Evolutionary conservation across 352 stramenopile species (phyloP), one percentile per base, ranked within the genome.

Genomic region (Globisporangium acanthophoron): DNA sequence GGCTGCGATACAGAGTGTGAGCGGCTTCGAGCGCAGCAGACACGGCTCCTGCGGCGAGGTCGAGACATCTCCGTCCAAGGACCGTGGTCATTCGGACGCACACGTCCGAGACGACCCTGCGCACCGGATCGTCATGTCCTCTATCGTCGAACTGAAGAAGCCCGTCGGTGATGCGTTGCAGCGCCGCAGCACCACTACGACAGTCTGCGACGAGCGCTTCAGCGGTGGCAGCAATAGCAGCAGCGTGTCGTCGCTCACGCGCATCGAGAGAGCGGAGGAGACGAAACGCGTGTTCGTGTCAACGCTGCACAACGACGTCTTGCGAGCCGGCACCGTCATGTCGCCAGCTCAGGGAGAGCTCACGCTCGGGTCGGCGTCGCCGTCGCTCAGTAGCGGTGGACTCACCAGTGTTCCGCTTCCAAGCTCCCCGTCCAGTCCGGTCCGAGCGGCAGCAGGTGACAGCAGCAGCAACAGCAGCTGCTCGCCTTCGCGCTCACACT

Each of bases 261-360:
- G 73, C 1, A 58, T 47, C 1, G 64, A 78, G 35, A 89, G 76
- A 27, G 61, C 73, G 21, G 73, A 89, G 31, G 79, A 89, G 58
- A 81, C 65, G 15, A 73, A 78, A 21, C 73, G 87, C 35, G 41
- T 85, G 24, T 87, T 89, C 53, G 64, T 87, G 0, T 59, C 66
- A 18, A 75, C 72, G 15, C 45, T 61, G 2, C 45, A 18, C 9
- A 60, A 57, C 44, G 58, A 48, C 52, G 3, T 35, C 1, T 43
- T 18, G 2, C n/a, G 60, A 3, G n/a, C 21, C 18, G 16, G 54
- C 5, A 12, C 35, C 7, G 18, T 16, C 16, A 29, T n/a, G 11
- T 46, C 20, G 40, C 49, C 35, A 7, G 40, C 33, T 37, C 33
- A 62, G 11, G 56, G 51, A 31, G 27, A 9, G 24, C 13, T 20